These are phyloP conservation scores for Luffa aegyptiaca DNA, from an alignment of 306 rosid species.

Conservation along the genomic window DNA sequence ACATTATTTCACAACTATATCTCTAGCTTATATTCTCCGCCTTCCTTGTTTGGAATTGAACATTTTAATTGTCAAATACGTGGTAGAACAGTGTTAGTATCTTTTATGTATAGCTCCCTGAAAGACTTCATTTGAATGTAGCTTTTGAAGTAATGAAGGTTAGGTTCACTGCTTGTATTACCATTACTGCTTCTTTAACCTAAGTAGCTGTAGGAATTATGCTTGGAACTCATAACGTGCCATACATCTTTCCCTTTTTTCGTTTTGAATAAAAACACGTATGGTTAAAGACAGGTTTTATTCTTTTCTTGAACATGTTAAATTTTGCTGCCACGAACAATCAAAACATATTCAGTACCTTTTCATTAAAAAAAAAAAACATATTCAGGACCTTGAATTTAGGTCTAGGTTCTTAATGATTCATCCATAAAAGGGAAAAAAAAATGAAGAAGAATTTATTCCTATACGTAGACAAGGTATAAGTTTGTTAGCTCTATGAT, in stretches of 20 bases:
- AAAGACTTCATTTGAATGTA: not conserved
- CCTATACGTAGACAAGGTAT: not conserved
- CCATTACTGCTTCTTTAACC: not conserved
- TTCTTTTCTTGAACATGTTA: not conserved
- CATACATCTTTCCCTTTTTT: not conserved
- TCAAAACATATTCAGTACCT: not conserved
- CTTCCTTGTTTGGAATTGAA: not conserved
- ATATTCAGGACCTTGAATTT: not conserved
- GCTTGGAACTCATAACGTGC: not conserved
- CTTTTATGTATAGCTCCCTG: not conserved
- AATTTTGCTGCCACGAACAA: not conserved
- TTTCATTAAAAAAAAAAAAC: not conserved
- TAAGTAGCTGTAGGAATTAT: not conserved
- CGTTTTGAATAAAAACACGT: not conserved
- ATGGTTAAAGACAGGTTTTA: not conserved
- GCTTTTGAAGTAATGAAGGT: not conserved
- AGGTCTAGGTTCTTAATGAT: not conserved
- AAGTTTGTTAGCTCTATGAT: not conserved
- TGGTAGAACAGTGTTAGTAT: not conserved
- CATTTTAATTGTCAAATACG: not conserved
- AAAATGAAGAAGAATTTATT: not conserved
- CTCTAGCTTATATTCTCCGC: not conserved
- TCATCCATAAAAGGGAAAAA: not conserved
- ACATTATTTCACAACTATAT: not conserved
- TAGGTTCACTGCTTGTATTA: not conserved